Base-by-base conservation (phyloP, 371 early-diverging fungal genomes). In the Circinella umbellata region DNA sequence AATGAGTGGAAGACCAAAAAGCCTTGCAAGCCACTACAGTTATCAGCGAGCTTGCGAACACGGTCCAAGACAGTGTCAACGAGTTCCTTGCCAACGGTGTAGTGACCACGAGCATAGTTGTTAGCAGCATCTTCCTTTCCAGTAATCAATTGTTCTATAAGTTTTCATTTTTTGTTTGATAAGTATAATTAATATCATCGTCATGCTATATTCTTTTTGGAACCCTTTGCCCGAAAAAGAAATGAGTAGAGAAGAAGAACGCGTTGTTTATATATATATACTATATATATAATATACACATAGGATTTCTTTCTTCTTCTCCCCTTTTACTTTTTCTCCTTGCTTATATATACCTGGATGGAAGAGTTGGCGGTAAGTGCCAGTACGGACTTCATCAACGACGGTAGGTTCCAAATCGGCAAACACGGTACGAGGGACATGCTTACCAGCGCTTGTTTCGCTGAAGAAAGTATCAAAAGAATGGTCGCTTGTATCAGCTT, bases 71-170 rank as follows among this genome's bases (percentile, higher is more conserved):
- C 97, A 65, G 87, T 81, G 86, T 99, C 99, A 71, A 99, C 93
- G 67, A 98, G 92, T 83, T 98, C 98, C 90, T 98, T 98, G 69
- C 99, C 99, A 73, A 98, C 93, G 66, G 99, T 99, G 92, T 99
- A 99, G 90, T 99, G 98, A 80, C 99, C 99, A 91, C 99, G 94
- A 63, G 99, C 99, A 85, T 98, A 99, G 93, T 99, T 99, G 92
- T 99, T 99, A 75, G 99, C 99, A 39, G 99, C 99, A 84, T 98
- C 99, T 87, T 98, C 99, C 89, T 98, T 98, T 76, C 99, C 99
- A 72, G 92, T 93, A 84, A 99, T 98, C 76, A 99, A 86, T 90
- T 96, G 96, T 77, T 96, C 73, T 73, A 67, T 39, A 36, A 14
- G 14, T 46, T 15, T 13, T 46, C 14, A 37, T 59, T 20, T 11